phyloP scores from a whole-genome alignment of 371 early-diverging fungal genomes.

The Circinella umbellata region DNA sequence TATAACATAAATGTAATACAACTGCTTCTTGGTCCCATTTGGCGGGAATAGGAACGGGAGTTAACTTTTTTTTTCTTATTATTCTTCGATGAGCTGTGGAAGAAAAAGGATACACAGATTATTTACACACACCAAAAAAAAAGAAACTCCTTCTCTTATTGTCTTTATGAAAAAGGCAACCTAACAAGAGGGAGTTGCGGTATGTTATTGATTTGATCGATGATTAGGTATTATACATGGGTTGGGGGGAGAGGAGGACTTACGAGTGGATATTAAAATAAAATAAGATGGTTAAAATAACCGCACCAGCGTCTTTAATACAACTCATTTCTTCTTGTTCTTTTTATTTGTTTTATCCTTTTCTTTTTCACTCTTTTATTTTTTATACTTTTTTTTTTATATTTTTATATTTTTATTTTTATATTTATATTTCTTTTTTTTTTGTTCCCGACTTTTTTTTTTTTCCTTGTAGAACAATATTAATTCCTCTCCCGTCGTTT shows the following conservation, averaged over 20 bases:
- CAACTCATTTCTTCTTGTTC: too few relatives aligned
- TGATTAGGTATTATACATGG: background rate
- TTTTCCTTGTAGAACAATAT: constrained; percentile 10
- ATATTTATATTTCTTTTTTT: background rate
- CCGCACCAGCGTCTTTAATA: too few relatives aligned
- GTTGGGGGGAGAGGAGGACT: background rate
- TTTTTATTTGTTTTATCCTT: background rate
- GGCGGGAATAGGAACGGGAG: constrained; percentile 13
- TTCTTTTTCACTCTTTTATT: background rate
- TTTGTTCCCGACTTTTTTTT: constrained; percentile 11
- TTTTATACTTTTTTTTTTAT: background rate
- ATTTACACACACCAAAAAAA: too few relatives aligned
- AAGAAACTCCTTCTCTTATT: background rate
- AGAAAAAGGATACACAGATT: too few relatives aligned
- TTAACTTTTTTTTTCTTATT: background rate
- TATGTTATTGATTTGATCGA: too few relatives aligned
- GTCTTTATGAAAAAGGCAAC: constrained; percentile 1
- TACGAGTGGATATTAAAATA: too few relatives aligned
- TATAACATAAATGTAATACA: background rate
- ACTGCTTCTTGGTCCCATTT: background rate
- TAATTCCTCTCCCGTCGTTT: constrained; percentile 10
- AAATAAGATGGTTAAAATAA: too few relatives aligned
- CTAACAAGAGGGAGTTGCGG: background rate
- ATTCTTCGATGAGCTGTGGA: background rate
- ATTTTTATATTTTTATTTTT: background rate